These are phyloP conservation scores for Erysimum cheiranthoides DNA, from an alignment of 345 rosid genomes.

Conservation along the genomic window DNA sequence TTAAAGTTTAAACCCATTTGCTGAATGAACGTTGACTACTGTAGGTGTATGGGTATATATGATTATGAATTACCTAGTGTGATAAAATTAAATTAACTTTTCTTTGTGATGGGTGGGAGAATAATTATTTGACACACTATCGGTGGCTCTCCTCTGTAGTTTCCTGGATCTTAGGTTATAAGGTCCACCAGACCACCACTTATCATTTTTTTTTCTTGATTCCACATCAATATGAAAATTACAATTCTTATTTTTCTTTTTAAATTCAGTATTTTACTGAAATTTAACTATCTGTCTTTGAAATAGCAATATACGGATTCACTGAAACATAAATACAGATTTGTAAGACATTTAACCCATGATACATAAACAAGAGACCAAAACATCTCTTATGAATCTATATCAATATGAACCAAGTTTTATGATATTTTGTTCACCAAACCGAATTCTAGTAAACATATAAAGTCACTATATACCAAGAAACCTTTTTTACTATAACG, in stretches of 20 bases:
- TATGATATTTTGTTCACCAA: background rate
- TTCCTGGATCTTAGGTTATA: conserved; percentile 32
- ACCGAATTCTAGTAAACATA: background rate
- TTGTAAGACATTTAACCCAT: background rate
- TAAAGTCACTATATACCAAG: background rate
- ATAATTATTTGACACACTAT: conserved; percentile 43
- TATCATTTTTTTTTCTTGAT: conserved; percentile 4
- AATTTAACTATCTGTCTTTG: too few species aligned
- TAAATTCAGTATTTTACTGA: background rate
- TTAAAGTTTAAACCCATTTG: conserved; percentile 8
- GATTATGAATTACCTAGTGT: conserved; percentile 14
- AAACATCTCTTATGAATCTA: background rate
- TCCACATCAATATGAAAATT: background rate
- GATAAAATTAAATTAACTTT: conserved; percentile 19
- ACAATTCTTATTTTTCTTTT: background rate
- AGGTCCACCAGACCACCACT: conserved; percentile 45
- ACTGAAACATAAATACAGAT: background rate
- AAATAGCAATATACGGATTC: too few species aligned
- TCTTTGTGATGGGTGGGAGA: conserved; percentile 42
- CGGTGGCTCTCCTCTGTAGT: conserved; percentile 33
- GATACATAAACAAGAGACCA: background rate
- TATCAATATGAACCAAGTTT: background rate
- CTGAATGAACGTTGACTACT: background rate
- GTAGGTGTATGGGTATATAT: background rate
- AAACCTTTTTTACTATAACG: conserved; percentile 4